Conservation (phyloP, 2,329 filamentous ascomycete genomes). For the Alternaria metachromatica region DNA sequence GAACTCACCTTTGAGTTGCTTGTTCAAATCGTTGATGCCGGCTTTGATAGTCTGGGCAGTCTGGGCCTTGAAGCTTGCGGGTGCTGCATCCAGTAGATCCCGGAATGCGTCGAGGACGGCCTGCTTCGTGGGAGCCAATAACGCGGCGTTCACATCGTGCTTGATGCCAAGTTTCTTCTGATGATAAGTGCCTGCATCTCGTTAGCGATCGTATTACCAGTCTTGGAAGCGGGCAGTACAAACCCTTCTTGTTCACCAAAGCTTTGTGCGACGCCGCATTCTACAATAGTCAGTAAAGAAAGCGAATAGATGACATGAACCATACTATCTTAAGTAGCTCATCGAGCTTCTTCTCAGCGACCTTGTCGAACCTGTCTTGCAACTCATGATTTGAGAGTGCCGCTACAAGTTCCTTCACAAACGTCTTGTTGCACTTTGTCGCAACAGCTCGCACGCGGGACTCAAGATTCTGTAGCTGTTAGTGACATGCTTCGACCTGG, state of each 20-base stretch:
- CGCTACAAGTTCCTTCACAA: background rate
- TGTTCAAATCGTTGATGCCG: background rate
- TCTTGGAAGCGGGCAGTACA: background rate
- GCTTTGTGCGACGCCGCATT: constrained; percentile 1
- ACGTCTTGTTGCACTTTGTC: background rate
- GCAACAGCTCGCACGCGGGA: background rate
- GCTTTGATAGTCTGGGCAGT: constrained; percentile 6
- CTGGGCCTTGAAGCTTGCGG: constrained; percentile 3
- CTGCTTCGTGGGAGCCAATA: background rate
- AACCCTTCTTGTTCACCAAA: constrained; percentile 3
- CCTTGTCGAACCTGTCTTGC: constrained; percentile 1
- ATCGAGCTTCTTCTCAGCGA: constrained; percentile 1
- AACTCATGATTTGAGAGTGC: background rate
- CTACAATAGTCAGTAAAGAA: constrained; percentile 1
- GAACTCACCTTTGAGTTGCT: constrained; percentile 5
- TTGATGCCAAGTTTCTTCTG: constrained; percentile 12
- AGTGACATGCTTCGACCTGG: background rate
- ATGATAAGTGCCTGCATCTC: background rate
- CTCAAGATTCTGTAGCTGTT: background rate
- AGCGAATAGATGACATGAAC: background rate
- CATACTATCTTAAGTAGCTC: background rate
- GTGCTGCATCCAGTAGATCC: background rate
- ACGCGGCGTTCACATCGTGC: constrained; percentile 4
- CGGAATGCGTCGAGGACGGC: constrained; percentile 6
- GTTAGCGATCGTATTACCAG: background rate